Evolutionary conservation across 148 eudicot species (phyloP).

Genomic region (Cornus controversa): DNA sequence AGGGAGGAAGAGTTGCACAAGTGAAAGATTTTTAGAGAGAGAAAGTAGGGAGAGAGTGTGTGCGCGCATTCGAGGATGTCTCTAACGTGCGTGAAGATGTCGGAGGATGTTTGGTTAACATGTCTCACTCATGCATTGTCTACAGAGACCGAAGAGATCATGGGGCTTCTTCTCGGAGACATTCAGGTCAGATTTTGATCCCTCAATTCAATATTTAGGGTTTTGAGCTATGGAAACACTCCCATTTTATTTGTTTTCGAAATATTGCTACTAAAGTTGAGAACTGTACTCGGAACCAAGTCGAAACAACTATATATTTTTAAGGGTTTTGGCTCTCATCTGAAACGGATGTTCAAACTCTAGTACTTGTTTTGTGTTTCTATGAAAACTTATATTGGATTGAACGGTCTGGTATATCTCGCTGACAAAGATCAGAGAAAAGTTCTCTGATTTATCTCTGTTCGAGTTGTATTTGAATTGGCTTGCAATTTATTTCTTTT

Average conservation of each 20-base stretch:
- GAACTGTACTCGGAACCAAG: background rate
- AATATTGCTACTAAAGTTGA: background rate
- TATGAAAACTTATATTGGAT: background rate
- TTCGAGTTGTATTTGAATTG: background rate
- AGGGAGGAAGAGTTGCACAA: background rate
- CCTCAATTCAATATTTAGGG: background rate
- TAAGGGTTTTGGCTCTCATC: constrained; percentile 5
- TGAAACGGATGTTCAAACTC: background rate
- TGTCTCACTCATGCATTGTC: constrained; percentile 93
- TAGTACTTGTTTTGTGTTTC: background rate
- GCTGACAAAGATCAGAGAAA: background rate
- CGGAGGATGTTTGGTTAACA: constrained; percentile 93
- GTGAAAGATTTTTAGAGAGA: background rate
- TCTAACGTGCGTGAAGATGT: constrained; percentile 76
- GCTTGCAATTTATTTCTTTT: too few relatives aligned
- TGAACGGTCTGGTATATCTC: background rate
- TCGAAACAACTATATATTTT: background rate
- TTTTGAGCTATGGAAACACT: background rate
- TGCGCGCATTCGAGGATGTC: constrained; percentile 42
- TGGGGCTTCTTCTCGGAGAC: constrained; percentile 99
- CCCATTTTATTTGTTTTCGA: background rate
- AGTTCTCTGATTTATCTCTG: background rate
- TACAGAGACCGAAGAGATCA: constrained; percentile 96
- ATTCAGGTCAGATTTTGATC: constrained; percentile 52
- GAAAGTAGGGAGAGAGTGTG: constrained; percentile 3